Percentiles rank a stretch among this genome's conserved stretches.
Conservation (phyloP, 2,329 filamentous ascomycete genomes). For the Cryphonectria japonica region DNA sequence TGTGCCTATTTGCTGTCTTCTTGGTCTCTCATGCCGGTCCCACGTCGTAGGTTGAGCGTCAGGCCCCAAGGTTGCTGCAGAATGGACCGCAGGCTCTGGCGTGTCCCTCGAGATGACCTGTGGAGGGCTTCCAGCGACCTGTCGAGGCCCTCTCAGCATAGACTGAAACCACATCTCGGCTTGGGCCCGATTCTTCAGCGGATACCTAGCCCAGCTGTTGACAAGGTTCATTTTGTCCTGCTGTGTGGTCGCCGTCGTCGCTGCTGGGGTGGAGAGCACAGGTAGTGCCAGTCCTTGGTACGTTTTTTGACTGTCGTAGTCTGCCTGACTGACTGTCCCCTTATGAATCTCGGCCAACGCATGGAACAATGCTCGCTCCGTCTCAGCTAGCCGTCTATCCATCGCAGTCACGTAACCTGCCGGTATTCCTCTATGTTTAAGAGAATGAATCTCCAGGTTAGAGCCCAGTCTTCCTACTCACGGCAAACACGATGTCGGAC, state of each 20-base stretch:
- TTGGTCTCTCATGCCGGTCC: not conserved
- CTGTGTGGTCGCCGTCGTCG: constrained; percentile 23
- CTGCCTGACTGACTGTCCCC: constrained; percentile 34
- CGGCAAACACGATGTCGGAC: not conserved
- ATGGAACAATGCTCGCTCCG: constrained; percentile 30
- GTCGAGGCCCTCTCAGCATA: constrained; percentile 4
- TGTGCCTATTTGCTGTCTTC: not conserved
- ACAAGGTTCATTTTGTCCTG: constrained; percentile 23
- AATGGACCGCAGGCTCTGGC: not conserved
- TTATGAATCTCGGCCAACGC: constrained; percentile 31
- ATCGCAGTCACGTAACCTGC: constrained; percentile 31
- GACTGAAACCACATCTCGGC: constrained; percentile 22
- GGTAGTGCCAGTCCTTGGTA: constrained; percentile 7
- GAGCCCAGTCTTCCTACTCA: not conserved
- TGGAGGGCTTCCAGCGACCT: not conserved
- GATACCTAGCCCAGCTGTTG: constrained; percentile 11
- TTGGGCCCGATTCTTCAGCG: constrained; percentile 12
- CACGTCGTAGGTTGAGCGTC: not conserved
- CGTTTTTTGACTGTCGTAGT: constrained; percentile 37
- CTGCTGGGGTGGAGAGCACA: constrained; percentile 6
- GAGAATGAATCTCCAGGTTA: not conserved
- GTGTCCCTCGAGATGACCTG: not conserved
- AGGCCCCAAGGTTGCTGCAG: not conserved
- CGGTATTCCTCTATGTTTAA: constrained; percentile 27
- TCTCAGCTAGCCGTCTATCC: constrained; percentile 31